A percentile compares a stretch with the other conserved stretches of the same genome.
Evolutionary conservation across 1,284 basidiomycete genomes (phyloP).

Genomic region (Pseudozyma tsukubaensis): DNA sequence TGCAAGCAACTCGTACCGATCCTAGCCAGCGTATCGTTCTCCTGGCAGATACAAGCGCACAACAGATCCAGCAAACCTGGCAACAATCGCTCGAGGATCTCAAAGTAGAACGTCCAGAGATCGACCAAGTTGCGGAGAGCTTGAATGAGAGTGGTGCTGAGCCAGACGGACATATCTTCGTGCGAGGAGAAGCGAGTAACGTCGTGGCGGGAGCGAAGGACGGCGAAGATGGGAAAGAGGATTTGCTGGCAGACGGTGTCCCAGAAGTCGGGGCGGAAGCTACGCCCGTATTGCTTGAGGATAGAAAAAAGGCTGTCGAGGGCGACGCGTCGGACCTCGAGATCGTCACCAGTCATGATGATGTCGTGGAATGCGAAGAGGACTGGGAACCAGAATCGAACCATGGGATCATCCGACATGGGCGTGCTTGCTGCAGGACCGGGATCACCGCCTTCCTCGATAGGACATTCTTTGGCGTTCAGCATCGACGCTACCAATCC

Average conservation of each 20-base stretch:
- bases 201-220: slow-evolving; percentile 84
- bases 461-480: slow-evolving; percentile 54
- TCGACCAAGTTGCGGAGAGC: slow-evolving; percentile 94
- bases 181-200: slow-evolving; percentile 92
- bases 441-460: slow-evolving; percentile 50
- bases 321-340: slow-evolving; percentile 88
- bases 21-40: slow-evolving; percentile 87
- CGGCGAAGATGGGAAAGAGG: slow-evolving; percentile 97
- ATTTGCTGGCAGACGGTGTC: slow-evolving; percentile 96
- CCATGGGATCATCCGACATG: slow-evolving; percentile 60
- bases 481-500: slow-evolving; percentile 87
- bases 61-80: slow-evolving; percentile 92
- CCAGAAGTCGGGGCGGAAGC: slow-evolving; percentile 95
- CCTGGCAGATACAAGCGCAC: slow-evolving; percentile 97
- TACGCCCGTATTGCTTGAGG: slow-evolving; percentile 86
- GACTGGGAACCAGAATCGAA: slow-evolving; percentile 90
- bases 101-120: slow-evolving; percentile 95
- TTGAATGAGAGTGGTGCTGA: slow-evolving; percentile 99
- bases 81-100: slow-evolving; percentile 86
- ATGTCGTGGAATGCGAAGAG: slow-evolving; percentile 98
- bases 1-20: slow-evolving; percentile 98
- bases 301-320: slow-evolving; percentile 95
- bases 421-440: slow-evolving; percentile 54
- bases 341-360: slow-evolving; percentile 99
- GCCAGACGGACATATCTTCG: slow-evolving; percentile 99